These are phyloP conservation scores for Umbelopsis sp. DNA, from an alignment of 371 early-diverging fungal species.

Conservation along the genomic window DNA sequence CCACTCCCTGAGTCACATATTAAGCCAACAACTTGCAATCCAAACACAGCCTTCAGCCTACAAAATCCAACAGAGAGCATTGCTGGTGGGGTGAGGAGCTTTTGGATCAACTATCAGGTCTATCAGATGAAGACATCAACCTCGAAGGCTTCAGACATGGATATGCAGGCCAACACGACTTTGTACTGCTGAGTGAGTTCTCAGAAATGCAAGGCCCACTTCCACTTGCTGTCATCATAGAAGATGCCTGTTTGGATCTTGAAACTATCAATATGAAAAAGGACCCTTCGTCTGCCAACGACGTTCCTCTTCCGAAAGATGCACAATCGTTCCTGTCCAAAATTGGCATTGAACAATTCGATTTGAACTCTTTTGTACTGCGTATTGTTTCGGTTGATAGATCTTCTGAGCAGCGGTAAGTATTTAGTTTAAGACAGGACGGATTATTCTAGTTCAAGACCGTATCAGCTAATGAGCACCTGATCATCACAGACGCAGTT, in stretches of 20 bases:
- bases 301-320: slow-evolving; percentile 20
- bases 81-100: slow-evolving; percentile 17
- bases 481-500: slow-evolving; percentile 16
- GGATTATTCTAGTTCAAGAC: background rate
- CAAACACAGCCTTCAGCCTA: slow-evolving; percentile 2
- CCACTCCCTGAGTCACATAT: background rate
- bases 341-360: slow-evolving; percentile 41
- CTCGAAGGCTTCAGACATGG: slow-evolving; percentile 28
- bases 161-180: slow-evolving; percentile 43
- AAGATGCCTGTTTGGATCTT: slow-evolving; percentile 36
- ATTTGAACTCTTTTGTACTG: slow-evolving; percentile 60
- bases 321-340: slow-evolving; percentile 4
- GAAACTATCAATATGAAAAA: slow-evolving; percentile 41
- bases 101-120: background rate
- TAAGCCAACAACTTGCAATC: too few relatives aligned
- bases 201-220: slow-evolving; percentile 64
- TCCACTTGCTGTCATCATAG: slow-evolving; percentile 53
- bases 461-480: too few relatives aligned
- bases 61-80: slow-evolving; percentile 14
- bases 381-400: slow-evolving; percentile 61
- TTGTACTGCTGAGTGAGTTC: slow-evolving; percentile 63
- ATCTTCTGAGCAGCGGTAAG: slow-evolving; percentile 41
- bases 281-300: slow-evolving; percentile 28
- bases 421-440: background rate
- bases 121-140: slow-evolving; percentile 7